Evolutionary conservation across 2,329 filamentous ascomycete species (phyloP).

Genomic region (Phyllosticta citribraziliensis): DNA sequence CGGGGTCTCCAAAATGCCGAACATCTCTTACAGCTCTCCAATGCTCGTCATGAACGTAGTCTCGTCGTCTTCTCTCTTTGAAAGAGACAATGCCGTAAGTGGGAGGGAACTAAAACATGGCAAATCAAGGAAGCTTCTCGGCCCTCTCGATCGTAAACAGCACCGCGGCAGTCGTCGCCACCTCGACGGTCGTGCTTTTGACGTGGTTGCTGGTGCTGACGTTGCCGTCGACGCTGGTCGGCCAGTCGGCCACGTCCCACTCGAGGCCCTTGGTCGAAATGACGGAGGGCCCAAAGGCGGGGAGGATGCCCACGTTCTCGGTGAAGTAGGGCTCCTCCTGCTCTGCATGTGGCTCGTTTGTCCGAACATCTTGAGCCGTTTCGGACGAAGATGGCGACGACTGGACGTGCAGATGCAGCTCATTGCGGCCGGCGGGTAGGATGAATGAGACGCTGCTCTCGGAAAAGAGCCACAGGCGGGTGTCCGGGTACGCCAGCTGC

Average conservation of each 20-base stretch:
- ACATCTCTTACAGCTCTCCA: no score
- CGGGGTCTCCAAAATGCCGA: no score
- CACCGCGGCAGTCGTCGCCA: slow-evolving; percentile 33
- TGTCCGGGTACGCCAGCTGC: slow-evolving; percentile 32
- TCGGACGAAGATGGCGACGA: neutral
- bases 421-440: slow-evolving; percentile 58
- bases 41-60: no score
- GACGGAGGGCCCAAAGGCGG: slow-evolving; percentile 65
- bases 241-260: slow-evolving; percentile 83
- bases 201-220: slow-evolving; percentile 43
- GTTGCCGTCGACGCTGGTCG: slow-evolving; percentile 44
- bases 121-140: neutral
- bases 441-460: slow-evolving; percentile 75
- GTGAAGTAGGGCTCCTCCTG: slow-evolving; percentile 45
- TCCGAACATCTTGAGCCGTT: slow-evolving; percentile 6
- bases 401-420: slow-evolving; percentile 51
- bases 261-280: slow-evolving; percentile 74
- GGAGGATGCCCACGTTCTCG: slow-evolving; percentile 77
- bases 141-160: slow-evolving; percentile 38
- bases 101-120: neutral
- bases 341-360: slow-evolving; percentile 11
- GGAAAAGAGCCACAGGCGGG: slow-evolving; percentile 64
- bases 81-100: neutral
- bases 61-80: no score
- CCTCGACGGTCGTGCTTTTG: slow-evolving; percentile 28